These are phyloP conservation scores for Hamamelis virginiana DNA, from an alignment of 164 flowering plant genomes.

Conservation along the genomic window DNA sequence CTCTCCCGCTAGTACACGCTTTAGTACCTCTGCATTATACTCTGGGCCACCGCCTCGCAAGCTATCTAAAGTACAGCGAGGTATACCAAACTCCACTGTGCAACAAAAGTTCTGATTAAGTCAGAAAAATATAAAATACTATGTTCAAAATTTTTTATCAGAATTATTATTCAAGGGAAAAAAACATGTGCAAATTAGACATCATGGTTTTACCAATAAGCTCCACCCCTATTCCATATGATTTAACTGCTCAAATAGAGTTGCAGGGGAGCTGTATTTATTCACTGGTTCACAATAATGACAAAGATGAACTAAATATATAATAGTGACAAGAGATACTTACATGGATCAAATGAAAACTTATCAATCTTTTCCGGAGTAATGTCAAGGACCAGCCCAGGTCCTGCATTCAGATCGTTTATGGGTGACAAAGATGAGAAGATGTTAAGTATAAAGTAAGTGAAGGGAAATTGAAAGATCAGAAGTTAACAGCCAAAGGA, in stretches of 20 bases:
- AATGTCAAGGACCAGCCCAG: slow-evolving; percentile 77
- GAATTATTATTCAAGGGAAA: too few species aligned
- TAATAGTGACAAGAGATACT: slow-evolving; percentile 7
- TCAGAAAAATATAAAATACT: too few species aligned
- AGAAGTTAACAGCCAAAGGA: background rate
- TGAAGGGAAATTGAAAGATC: background rate
- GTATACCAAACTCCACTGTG: slow-evolving; percentile 88
- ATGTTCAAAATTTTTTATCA: too few species aligned
- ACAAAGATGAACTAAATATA: background rate
- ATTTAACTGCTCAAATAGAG: background rate
- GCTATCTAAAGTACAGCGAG: slow-evolving; percentile 77
- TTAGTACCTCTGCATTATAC: slow-evolving; percentile 67
- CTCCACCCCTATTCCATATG: background rate
- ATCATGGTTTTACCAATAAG: background rate
- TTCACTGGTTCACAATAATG: background rate
- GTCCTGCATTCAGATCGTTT: slow-evolving; percentile 45
- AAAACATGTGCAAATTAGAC: background rate
- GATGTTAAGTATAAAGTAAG: background rate
- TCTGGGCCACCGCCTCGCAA: slow-evolving; percentile 81
- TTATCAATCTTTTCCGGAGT: slow-evolving; percentile 69
- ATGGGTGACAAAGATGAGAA: background rate
- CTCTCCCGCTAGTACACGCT: slow-evolving; percentile 74
- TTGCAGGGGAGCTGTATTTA: background rate
- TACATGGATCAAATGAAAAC: slow-evolving; percentile 86
- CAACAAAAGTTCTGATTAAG: background rate